A percentile compares a stretch with the other conserved stretches of the same genome.
These are phyloP conservation scores for Colletotrichum lupini DNA, from an alignment of 2,329 filamentous ascomycete genomes.

Conservation along the genomic window DNA sequence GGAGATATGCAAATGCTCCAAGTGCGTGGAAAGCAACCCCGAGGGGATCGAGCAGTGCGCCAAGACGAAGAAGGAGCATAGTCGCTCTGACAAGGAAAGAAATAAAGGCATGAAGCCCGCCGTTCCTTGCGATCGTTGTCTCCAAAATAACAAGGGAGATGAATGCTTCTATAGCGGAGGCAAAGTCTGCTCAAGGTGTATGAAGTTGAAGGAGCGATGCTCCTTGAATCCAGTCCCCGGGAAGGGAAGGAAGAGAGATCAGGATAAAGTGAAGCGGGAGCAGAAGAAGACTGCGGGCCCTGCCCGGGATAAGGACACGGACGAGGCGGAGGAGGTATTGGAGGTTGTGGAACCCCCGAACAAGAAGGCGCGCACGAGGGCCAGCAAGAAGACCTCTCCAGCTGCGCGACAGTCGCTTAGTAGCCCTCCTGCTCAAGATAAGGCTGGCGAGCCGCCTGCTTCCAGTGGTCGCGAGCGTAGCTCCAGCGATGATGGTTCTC, in stretches of 20 bases:
- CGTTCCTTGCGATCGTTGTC: not conserved
- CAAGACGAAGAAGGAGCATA: not conserved
- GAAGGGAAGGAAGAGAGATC: not conserved
- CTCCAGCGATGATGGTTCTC: too few relatives aligned
- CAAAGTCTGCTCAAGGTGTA: not conserved
- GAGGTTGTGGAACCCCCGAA: too few relatives aligned
- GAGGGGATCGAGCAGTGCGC: too few relatives aligned
- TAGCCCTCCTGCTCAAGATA: too few relatives aligned
- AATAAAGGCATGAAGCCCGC: not conserved
- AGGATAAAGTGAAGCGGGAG: not conserved
- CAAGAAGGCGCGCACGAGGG: too few relatives aligned
- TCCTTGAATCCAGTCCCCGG: not conserved
- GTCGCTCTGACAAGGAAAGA: not conserved
- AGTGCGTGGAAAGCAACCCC: too few relatives aligned
- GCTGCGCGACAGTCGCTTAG: too few relatives aligned
- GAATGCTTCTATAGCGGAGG: not conserved
- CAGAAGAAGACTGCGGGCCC: not conserved
- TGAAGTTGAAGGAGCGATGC: not conserved
- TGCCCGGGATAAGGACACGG: not conserved
- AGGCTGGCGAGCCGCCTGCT: too few relatives aligned
- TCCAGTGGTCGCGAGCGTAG: too few relatives aligned
- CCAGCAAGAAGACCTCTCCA: too few relatives aligned
- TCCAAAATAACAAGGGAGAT: too few relatives aligned
- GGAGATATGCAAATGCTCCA: not conserved
- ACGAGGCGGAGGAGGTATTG: not conserved